Percentiles rank a stretch among this genome's conserved stretches.
These are phyloP conservation scores for Fusarium sp. DNA, from an alignment of 2,329 filamentous ascomycete species.

Conservation along the genomic window DNA sequence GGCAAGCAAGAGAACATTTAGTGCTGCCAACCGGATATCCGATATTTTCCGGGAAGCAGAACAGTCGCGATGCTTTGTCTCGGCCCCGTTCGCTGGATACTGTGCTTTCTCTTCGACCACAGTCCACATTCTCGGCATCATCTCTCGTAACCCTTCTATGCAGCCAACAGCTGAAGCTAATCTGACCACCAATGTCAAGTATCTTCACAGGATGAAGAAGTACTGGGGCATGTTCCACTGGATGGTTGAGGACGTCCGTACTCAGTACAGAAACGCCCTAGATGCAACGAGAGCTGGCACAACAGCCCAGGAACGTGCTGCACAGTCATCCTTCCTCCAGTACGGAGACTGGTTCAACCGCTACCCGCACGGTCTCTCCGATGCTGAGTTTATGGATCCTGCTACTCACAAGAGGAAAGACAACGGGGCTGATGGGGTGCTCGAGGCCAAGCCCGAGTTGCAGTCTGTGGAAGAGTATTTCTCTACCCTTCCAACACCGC, in stretches of 20 bases:
- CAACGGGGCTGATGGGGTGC: conserved; percentile 84
- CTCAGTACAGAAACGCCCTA: conserved; percentile 86
- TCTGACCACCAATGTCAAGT: conserved; percentile 87
- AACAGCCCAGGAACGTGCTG: conserved; percentile 59
- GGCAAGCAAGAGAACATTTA: conserved; percentile 80
- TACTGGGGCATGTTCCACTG: conserved; percentile 99
- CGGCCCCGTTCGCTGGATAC: conserved; percentile 94
- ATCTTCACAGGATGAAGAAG: conserved; percentile 93
- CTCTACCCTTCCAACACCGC: conserved; percentile 76
- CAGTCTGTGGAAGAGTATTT: conserved; percentile 97
- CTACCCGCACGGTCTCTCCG: conserved; percentile 91
- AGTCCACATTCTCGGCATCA: conserved; percentile 93
- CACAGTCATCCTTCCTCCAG: conserved; percentile 79
- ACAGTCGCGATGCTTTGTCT: conserved; percentile 74
- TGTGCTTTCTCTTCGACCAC: conserved; percentile 93
- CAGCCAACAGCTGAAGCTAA: conserved; percentile 86
- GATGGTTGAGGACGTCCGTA: conserved; percentile 91
- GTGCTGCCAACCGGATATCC: conserved; percentile 89
- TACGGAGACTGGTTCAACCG: conserved; percentile 98
- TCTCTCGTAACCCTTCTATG: conserved; percentile 82
- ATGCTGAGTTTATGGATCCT: conserved; percentile 85
- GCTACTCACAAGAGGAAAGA: conserved; percentile 76
- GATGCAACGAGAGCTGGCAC: conserved; percentile 80
- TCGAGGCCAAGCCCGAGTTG: conserved; percentile 90
- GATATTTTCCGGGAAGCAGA: conserved; percentile 84